Evolutionary conservation across 2,329 filamentous ascomycete species (phyloP), one percentile per base, ranked within the genome.

Genomic region (Aureobasidium lini): DNA sequence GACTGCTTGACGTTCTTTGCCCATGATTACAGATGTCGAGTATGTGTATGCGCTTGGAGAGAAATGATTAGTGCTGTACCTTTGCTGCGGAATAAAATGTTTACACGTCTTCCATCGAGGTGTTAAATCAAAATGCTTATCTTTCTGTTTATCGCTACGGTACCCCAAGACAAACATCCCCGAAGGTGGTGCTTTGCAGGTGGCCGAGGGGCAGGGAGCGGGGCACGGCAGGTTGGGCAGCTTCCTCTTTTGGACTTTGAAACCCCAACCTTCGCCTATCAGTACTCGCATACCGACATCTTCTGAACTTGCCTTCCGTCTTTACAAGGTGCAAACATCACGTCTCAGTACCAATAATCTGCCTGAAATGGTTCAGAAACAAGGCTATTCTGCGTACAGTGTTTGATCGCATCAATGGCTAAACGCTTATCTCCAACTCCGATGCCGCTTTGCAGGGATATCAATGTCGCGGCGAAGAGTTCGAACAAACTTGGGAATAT

Each of bases 1-100:
- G 56, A 76, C 61, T 37, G 73, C 67, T 66, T 71, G 71, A 37
- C 68, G 68, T 59, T 66, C 64, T 7, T 50, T 42, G 4, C 56
- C 28, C 43, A 43, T 57, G 23, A 16, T 48, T n/a, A 23, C 23
- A 10, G 3, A 9, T 32, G 8, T n/a, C 4, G 18, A 28, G 18
- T 37, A 6, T 6, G 10, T 23, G 18, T 28, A 18, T 39, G 34
- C 39, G 47, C 15, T 28, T 13, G 1, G 13, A 39, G 48, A 23
- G 36, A 29, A 29, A 39, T 47, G 6, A 8, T 32, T 39, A 42
- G 42, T 16, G 28, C 7, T 54, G 23, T 42, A 2, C 15, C 9
- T 29, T 49, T 16, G 15, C n/a, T 28, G 5, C 2, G 2, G 9
- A 48, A 11, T n/a, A 34, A 9, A 16, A 9, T 29, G 6, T 10